Evolutionary conservation across 2,329 filamentous ascomycete species (phyloP).

Genomic region (Emergomyces orientalis): DNA sequence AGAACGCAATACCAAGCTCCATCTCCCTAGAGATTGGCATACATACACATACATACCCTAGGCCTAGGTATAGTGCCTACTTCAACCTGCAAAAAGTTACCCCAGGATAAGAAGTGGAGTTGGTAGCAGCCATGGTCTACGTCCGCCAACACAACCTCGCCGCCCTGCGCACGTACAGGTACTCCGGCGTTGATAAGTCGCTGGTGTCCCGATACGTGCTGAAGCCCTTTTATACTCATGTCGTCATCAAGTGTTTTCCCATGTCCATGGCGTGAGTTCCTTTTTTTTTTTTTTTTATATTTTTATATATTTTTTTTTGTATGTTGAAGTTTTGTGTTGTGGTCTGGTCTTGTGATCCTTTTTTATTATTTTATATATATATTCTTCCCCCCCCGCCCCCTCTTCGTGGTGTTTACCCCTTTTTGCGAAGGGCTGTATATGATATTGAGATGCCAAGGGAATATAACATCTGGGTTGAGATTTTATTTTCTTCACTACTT

Average conservation of each 20-base stretch:
- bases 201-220: constrained; percentile 84
- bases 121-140: constrained; percentile 68
- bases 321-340: not conserved
- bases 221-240: constrained; percentile 94
- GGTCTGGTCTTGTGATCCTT: not conserved
- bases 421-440: not conserved
- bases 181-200: constrained; percentile 83
- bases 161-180: constrained; percentile 89
- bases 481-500: not conserved
- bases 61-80: no score
- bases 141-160: constrained; percentile 84
- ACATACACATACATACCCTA: no score
- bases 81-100: no score
- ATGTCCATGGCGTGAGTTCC: constrained; percentile 75
- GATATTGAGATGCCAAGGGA: not conserved
- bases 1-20: no score
- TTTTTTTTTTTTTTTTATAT: not conserved
- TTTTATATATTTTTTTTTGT: not conserved
- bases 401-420: no score
- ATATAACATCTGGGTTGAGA: not conserved
- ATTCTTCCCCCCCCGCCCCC: no score
- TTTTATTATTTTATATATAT: not conserved
- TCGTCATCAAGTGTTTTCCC: constrained; percentile 90
- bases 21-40: no score
- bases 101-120: no score